Evolutionary conservation across 177 flowering plant genomes (phyloP), one percentile per base, ranked within the genome.

Genomic region (Vitis hybrid): DNA sequence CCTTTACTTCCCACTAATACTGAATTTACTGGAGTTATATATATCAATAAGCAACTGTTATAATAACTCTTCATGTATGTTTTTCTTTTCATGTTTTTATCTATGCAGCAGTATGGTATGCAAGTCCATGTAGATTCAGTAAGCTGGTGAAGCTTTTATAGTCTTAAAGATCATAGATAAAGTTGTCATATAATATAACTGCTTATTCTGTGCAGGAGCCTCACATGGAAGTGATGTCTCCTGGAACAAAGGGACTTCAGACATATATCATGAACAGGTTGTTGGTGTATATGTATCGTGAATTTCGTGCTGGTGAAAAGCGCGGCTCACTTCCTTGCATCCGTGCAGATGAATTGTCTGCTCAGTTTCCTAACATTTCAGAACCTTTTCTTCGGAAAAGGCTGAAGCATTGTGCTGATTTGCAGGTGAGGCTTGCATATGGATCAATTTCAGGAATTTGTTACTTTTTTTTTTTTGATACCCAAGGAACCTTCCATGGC

Each of bases 211-310:
- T 74, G 59, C 78, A 95, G 98, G 99, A 95, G 81, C 99, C 99
- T 17, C 94, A 89, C 69, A 89, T 90, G 84, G 98, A 95, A 83
- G 98, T 93, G 50, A 83, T 93, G 79, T 81, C 99, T 71, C 96
- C 99, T 67, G 91, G 85, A 70, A 79, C 90, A 56, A 95, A 93
- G 81, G 81, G 71, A 72, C 87, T 90, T 66, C 95, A 90, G 77
- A 80, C 81, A 59, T 95, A 84, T 77, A 75, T 86, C 65, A 83
- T 81, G 75, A 93, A 93, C 76, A 87, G 95, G 78, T 71, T 95
- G 61, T 73, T 89, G 82, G 95, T 93, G 22, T 80, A 86, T 77
- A 75, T 92, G 71, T 93, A 83, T 71, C 94, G 97, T 24, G 96
- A 86, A 63, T 95, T 92, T 70, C 86, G 86, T 78, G 92, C 88